phyloP scores from a whole-genome alignment of 176 grass and related monocot genomes.

The Hordeum vulgare region MorexV3_pseudomolecules_assembly NC_058518.1:337371285-337371784 shows the following conservation, averaged over 20 bases:
- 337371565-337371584: constrained; percentile 45
- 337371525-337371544: neutral
- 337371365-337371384: neutral
- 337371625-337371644: constrained; percentile 73
- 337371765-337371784: constrained; percentile 15
- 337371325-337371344: neutral
- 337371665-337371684: constrained; percentile 87
- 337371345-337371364: neutral
- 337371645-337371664: constrained; percentile 59
- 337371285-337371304: neutral
- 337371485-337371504: neutral
- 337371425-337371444: neutral
- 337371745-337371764: constrained; percentile 17
- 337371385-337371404: neutral
- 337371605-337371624: constrained; percentile 81
- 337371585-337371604: constrained; percentile 73
- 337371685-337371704: constrained; percentile 62
- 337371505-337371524: neutral
- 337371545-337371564: constrained; percentile 89
- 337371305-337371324: neutral
- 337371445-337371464: neutral
- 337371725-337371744: constrained; percentile 5
- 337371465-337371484: neutral
- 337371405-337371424: neutral
- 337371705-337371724: constrained; percentile 33